These are phyloP conservation scores for Xerocomellus amylosporus DNA, from an alignment of 768 basidiomycete species.

Conservation along the genomic window DNA sequence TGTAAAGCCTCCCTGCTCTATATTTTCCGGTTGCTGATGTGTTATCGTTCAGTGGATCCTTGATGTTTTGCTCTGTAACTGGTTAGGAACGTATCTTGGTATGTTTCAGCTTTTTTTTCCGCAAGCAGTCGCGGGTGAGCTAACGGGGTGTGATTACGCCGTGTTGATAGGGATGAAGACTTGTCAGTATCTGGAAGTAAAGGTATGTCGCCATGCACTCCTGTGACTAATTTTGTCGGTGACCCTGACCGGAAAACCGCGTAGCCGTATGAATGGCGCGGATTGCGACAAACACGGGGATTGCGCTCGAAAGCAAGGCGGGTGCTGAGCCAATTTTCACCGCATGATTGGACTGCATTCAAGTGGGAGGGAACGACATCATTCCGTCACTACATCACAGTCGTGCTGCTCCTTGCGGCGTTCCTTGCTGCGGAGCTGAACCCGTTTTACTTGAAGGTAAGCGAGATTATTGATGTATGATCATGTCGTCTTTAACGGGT, in stretches of 20 bases:
- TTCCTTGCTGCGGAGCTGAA: slow-evolving; percentile 85
- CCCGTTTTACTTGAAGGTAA: slow-evolving; percentile 84
- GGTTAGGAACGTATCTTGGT: slow-evolving; percentile 84
- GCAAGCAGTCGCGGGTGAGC: slow-evolving; percentile 8
- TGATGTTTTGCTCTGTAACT: slow-evolving; percentile 85
- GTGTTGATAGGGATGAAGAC: slow-evolving; percentile 69
- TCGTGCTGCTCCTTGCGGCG: slow-evolving; percentile 70
- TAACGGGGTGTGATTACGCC: slow-evolving; percentile 8
- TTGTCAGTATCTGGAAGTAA: slow-evolving; percentile 85
- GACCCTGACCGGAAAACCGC: slow-evolving; percentile 3
- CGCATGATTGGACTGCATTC: slow-evolving; percentile 85
- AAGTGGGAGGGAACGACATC: slow-evolving; percentile 81
- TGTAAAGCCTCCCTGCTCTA: slow-evolving; percentile 43
- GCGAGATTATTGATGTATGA: slow-evolving; percentile 11
- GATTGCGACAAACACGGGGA: slow-evolving; percentile 73
- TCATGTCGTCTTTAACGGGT: slow-evolving; percentile 18
- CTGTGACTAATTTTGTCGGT: neutral
- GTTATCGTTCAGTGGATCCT: slow-evolving; percentile 65
- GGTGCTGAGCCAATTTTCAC: slow-evolving; percentile 80
- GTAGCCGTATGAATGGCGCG: slow-evolving; percentile 84
- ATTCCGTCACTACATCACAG: slow-evolving; percentile 70
- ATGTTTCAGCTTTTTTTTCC: slow-evolving; percentile 17
- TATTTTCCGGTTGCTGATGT: slow-evolving; percentile 9
- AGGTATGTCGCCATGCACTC: slow-evolving; percentile 43
- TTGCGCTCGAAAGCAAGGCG: slow-evolving; percentile 76